Percentiles rank a stretch among this genome's conserved stretches.
These are phyloP conservation scores for Olyra latifolia DNA, from an alignment of 176 grass and related monocot species.

Conservation along the genomic window DNA sequence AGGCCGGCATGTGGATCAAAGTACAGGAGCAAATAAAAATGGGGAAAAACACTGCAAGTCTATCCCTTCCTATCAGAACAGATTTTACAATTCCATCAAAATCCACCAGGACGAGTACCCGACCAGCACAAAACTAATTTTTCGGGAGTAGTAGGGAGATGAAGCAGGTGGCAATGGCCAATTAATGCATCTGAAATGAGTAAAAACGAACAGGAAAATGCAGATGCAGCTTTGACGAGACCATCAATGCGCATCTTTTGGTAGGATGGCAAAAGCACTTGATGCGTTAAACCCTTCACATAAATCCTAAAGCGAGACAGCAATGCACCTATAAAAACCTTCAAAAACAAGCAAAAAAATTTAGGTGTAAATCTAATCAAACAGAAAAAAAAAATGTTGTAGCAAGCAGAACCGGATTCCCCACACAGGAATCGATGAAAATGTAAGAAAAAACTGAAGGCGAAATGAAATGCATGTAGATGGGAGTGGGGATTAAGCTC, in stretches of 20 bases:
- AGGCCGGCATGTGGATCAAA: slow-evolving; percentile 25
- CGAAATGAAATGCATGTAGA: not conserved
- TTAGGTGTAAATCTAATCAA: not conserved
- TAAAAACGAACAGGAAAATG: not conserved
- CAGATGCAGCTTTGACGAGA: not conserved
- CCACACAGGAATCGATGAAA: not conserved
- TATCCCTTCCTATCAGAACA: slow-evolving; percentile 13
- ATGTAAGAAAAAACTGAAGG: not conserved
- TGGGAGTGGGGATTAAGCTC: not conserved
- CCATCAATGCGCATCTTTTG: no score
- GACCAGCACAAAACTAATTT: not conserved
- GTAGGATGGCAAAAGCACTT: not conserved
- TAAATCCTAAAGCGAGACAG: slow-evolving; percentile 15
- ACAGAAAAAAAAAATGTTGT: not conserved
- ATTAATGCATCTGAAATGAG: not conserved
- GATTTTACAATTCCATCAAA: not conserved
- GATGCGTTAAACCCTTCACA: not conserved
- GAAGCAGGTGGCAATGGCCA: not conserved
- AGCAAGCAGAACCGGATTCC: not conserved
- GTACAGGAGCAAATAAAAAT: slow-evolving; percentile 23
- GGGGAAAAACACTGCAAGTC: not conserved
- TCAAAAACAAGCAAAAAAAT: not conserved
- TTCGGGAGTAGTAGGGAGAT: not conserved
- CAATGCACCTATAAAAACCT: not conserved
- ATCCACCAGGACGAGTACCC: not conserved